These are phyloP conservation scores for Ceratocystis cacaofunesta DNA, from an alignment of 2,329 filamentous ascomycete genomes.

Conservation along the genomic window DNA sequence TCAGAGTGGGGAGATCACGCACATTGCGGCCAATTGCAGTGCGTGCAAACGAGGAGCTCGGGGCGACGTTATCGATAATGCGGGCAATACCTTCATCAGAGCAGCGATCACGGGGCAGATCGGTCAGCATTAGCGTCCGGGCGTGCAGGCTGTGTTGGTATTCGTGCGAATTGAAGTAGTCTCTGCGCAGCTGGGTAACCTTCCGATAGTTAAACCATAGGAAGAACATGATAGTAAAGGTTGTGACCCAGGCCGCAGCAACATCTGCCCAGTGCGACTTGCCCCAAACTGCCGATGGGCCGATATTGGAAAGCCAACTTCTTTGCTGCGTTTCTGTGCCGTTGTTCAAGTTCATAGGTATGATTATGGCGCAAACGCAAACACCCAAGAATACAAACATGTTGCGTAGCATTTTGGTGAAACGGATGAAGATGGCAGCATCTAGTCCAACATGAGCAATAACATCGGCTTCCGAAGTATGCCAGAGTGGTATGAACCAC, in stretches of 20 bases:
- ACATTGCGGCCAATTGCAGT: constrained; percentile 83
- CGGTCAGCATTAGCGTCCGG: constrained; percentile 50
- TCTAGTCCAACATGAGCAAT: constrained; percentile 80
- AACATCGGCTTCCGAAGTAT: constrained; percentile 60
- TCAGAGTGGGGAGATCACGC: constrained; percentile 71
- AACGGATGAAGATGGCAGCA: constrained; percentile 77
- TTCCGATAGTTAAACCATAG: constrained; percentile 82
- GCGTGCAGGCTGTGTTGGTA: constrained; percentile 82
- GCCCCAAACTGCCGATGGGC: constrained; percentile 40
- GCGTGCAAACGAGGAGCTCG: constrained; percentile 62
- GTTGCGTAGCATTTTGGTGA: constrained; percentile 81
- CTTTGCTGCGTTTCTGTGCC: constrained; percentile 10
- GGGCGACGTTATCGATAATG: constrained; percentile 66
- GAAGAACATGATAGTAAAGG: constrained; percentile 62
- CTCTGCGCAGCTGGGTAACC: constrained; percentile 53
- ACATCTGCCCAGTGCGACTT: constrained; percentile 44
- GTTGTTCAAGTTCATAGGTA: constrained; percentile 58
- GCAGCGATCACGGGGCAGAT: constrained; percentile 61
- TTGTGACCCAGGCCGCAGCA: constrained; percentile 48
- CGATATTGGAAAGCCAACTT: constrained; percentile 44
- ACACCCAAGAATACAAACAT: constrained; percentile 63
- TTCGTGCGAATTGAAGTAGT: constrained; percentile 72
- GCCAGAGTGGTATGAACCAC: constrained; percentile 68
- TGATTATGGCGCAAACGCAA: constrained; percentile 59
- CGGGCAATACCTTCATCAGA: constrained; percentile 78